Evolutionary conservation across 176 grass and related monocot species (phyloP), one percentile per base, ranked within the genome.

Genomic region (Oryza punctata): DNA sequence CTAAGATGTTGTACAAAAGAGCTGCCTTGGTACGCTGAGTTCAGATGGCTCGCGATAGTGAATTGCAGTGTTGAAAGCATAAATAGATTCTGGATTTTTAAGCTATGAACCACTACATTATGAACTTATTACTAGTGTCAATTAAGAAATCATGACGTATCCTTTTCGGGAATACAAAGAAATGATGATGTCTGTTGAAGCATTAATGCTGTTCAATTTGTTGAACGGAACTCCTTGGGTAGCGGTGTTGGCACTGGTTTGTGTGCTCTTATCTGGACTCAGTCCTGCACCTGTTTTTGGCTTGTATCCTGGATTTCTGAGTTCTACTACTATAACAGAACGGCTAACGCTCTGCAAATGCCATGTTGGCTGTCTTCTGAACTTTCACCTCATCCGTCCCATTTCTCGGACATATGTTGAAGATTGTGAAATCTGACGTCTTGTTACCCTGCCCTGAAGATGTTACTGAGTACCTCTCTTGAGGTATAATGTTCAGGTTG

Each of bases 61-160:
- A n/a, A 52, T 80, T 12, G 29, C 50, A 28, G 14, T 63, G 45
- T 21, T 76, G 2, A 45, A 69, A 69, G 32, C 12, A n/a, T 61
- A 81, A 70, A 5, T 46, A 43, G 52, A 38, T 65, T 28, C 45
- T 79, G 49, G 28, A 69, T 70, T 61, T 52, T 64, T n/a, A 26
- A 30, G 54, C 13, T 29, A 65, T 81, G 9, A 43, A n/a, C 24
- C 18, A 10, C 28, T 63, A n/a, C 47, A 13, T 15, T 15, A 67
- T 18, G 76, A 13, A 24, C 28, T 44, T 43, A 43, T 35, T 65
- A 44, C n/a, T 65, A n/a, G 19, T 23, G 57, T 60, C 8, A 60
- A 60, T 3, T 60, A 18, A 23, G 57, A 75, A 85, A 33, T 63
- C 65, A 61, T 63, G 65, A 19, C 5, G 2, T 2, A 59, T 52